Percentiles rank a stretch among this genome's conserved stretches.
phyloP scores from a whole-genome alignment of 371 early-diverging fungal species.

The Mucor circinelloides region DNA sequence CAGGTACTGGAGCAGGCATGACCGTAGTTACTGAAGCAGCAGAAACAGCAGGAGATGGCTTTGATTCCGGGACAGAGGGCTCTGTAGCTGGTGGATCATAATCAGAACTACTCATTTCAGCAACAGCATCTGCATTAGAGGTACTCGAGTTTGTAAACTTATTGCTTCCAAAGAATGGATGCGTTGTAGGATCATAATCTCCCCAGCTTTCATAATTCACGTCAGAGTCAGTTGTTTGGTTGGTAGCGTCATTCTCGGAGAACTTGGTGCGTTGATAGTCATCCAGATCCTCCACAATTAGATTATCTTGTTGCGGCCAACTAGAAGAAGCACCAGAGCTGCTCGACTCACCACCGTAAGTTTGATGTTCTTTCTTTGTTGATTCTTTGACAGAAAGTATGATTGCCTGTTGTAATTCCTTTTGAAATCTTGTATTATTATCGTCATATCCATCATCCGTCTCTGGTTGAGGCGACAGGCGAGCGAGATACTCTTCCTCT shows the following conservation, averaged over 20 bases:
- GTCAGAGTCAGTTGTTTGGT: neutral
- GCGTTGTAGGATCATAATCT: neutral
- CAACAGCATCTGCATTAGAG: neutral
- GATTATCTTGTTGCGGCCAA: neutral
- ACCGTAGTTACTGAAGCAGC: neutral
- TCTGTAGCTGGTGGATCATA: neutral
- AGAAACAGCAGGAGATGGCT: neutral
- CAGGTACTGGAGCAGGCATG: neutral
- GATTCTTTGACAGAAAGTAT: conserved; percentile 15
- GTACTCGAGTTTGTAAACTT: neutral
- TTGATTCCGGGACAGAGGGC: neutral
- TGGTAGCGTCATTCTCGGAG: neutral
- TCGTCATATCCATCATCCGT: conserved; percentile 27
- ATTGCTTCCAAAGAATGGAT: neutral
- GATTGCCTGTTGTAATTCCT: conserved; percentile 31
- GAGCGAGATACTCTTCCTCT: neutral
- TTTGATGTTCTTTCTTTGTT: neutral
- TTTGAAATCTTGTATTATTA: conserved; percentile 17
- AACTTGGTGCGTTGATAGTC: neutral
- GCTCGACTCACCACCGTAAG: neutral
- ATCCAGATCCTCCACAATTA: neutral
- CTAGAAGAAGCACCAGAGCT: neutral
- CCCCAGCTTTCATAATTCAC: conserved; percentile 2
- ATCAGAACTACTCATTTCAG: neutral
- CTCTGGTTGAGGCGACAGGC: conserved; percentile 2